Conservation (phyloP, 495 filamentous ascomycete genomes). For the Xylaria acuta region DNA sequence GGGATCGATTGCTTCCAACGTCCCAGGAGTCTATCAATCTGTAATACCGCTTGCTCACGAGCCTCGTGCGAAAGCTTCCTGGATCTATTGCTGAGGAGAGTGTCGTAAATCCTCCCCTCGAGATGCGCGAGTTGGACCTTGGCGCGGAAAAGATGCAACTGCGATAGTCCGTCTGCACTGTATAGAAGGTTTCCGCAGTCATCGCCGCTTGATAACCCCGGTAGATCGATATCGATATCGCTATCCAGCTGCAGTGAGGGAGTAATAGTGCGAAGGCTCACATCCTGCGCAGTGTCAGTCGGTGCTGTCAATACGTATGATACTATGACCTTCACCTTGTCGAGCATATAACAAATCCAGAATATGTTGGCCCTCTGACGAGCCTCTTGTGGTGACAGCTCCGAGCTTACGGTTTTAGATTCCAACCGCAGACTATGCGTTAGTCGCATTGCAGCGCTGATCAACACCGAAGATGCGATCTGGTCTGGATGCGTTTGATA, state of each 20-base stretch:
- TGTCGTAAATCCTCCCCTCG: constrained; percentile 39
- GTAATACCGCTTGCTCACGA: constrained; percentile 30
- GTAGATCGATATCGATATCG: constrained; percentile 42
- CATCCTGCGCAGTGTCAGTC: constrained; percentile 28
- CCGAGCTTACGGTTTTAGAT: constrained; percentile 25
- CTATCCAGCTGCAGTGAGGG: constrained; percentile 39
- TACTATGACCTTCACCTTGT: constrained; percentile 30
- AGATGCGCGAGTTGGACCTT: constrained; percentile 40
- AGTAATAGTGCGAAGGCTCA: constrained; percentile 37
- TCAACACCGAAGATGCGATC: constrained; percentile 39
- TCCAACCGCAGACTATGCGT: constrained; percentile 40
- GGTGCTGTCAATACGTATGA: background rate
- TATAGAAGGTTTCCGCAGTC: constrained; percentile 36
- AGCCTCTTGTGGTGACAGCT: constrained; percentile 34
- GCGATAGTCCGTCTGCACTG: constrained; percentile 35
- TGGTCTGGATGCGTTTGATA: constrained; percentile 38
- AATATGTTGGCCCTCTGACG: constrained; percentile 41
- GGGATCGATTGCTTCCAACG: constrained; percentile 40
- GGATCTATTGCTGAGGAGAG: constrained; percentile 40
- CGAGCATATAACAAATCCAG: constrained; percentile 42
- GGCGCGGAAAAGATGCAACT: constrained; percentile 36
- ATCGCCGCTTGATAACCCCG: constrained; percentile 7
- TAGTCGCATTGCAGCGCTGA: constrained; percentile 41
- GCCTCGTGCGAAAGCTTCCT: constrained; percentile 30
- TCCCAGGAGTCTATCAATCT: constrained; percentile 32